These are phyloP conservation scores for Cryphonectria parasitica DNA, from an alignment of 2,329 filamentous ascomycete species.

Conservation along the genomic window DNA sequence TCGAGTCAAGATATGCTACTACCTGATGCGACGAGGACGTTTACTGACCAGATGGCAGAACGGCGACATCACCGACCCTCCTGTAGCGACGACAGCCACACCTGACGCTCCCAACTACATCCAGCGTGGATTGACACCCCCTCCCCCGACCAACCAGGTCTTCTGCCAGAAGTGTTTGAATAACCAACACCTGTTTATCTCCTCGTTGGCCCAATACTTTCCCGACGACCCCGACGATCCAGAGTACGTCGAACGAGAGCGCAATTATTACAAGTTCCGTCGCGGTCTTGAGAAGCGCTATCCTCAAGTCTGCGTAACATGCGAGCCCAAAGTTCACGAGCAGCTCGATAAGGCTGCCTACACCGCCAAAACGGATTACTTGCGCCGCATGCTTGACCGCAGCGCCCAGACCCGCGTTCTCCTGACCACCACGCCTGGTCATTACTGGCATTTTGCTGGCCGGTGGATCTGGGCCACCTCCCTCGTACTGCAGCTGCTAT, in stretches of 20 bases:
- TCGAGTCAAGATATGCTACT: background rate
- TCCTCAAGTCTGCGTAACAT: conserved; percentile 83
- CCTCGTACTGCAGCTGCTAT: conserved; percentile 51
- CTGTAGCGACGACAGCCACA: conserved; percentile 60
- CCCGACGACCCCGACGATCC: conserved; percentile 67
- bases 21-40: background rate
- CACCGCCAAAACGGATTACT: conserved; percentile 79
- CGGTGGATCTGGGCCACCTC: conserved; percentile 54
- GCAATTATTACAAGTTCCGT: conserved; percentile 71
- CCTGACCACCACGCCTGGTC: conserved; percentile 46
- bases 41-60: conserved; percentile 55
- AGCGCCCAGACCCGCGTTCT: conserved; percentile 51
- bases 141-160: conserved; percentile 43
- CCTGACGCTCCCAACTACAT: conserved; percentile 48
- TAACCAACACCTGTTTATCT: conserved; percentile 83
- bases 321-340: conserved; percentile 73
- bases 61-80: conserved; percentile 89
- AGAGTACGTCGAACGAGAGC: conserved; percentile 70
- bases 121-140: conserved; percentile 49
- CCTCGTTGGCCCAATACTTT: conserved; percentile 79
- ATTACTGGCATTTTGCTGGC: conserved; percentile 48
- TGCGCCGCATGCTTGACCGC: conserved; percentile 75
- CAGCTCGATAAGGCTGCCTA: conserved; percentile 75
- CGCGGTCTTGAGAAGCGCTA: conserved; percentile 78
- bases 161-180: conserved; percentile 82